Conservation (phyloP, 1,284 basidiomycete species). For the Ceratobasidium sp. region DNA sequence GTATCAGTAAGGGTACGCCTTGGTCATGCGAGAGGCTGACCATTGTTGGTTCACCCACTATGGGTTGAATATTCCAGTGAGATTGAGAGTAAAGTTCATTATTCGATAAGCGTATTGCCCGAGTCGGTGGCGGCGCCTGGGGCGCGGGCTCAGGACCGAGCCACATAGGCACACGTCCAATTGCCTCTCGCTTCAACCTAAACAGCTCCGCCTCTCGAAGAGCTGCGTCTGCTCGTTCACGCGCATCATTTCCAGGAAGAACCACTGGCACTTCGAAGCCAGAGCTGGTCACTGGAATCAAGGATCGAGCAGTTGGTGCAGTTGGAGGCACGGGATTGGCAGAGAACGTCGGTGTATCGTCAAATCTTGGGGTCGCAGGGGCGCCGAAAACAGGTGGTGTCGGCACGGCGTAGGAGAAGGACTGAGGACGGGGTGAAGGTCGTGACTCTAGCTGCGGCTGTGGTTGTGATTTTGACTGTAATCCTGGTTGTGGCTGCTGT, state of each 20-base stretch:
- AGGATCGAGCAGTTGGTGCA: constrained; percentile 30
- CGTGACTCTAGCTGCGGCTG: neutral
- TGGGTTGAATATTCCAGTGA: constrained; percentile 26
- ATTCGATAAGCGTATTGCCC: constrained; percentile 2
- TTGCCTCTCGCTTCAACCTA: constrained; percentile 29
- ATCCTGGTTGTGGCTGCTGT: too few relatives aligned
- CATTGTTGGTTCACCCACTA: constrained; percentile 17
- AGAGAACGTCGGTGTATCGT: constrained; percentile 1
- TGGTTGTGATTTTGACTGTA: too few relatives aligned
- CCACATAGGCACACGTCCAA: constrained; percentile 27
- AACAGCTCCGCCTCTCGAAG: constrained; percentile 32
- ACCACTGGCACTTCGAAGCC: constrained; percentile 28
- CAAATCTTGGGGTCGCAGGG: neutral
- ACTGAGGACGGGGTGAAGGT: neutral
- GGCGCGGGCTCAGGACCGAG: neutral
- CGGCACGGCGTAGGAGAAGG: neutral
- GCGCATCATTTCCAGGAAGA: constrained; percentile 24
- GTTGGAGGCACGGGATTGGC: constrained; percentile 30
- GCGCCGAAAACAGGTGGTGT: neutral
- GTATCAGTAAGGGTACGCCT: neutral
- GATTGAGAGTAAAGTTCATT: neutral
- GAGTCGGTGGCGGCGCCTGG: constrained; percentile 18
- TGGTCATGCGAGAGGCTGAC: neutral
- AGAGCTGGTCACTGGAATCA: constrained; percentile 30
- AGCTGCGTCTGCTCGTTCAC: constrained; percentile 29